Evolutionary conservation across 441 rosid genomes (phyloP).

Genomic region (Syzygium malaccense): DNA sequence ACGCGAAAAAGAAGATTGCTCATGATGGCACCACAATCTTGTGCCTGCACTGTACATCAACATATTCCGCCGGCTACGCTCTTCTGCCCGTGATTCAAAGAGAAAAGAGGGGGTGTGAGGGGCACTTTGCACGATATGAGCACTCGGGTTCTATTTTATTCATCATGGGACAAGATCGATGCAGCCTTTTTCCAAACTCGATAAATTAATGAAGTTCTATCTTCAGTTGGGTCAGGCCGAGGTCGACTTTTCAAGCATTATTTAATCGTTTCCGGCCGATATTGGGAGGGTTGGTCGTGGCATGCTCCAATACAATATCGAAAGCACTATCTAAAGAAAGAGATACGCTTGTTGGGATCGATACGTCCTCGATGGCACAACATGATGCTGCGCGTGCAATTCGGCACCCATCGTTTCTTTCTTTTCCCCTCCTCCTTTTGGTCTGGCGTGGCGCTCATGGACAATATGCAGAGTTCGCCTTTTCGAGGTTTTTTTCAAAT

Average conservation of each 20-base stretch:
- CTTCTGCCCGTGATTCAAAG: neutral
- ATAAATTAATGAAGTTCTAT: neutral
- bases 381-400: neutral
- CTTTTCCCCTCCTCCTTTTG: too few relatives aligned
- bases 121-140: neutral
- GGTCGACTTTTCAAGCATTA: neutral
- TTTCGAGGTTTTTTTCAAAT: neutral
- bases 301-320: neutral
- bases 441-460: neutral
- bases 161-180: neutral
- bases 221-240: neutral
- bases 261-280: neutral
- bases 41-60: neutral
- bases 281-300: neutral
- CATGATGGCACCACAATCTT: neutral
- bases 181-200: neutral
- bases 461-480: neutral
- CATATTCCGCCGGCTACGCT: neutral
- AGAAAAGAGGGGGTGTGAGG: neutral
- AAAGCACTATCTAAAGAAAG: neutral
- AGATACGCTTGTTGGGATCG: neutral
- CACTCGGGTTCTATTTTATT: neutral
- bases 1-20: neutral
- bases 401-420: neutral
- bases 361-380: neutral